Conservation (phyloP, 306 rosid species). For the Prunus kanzakura region DNA sequence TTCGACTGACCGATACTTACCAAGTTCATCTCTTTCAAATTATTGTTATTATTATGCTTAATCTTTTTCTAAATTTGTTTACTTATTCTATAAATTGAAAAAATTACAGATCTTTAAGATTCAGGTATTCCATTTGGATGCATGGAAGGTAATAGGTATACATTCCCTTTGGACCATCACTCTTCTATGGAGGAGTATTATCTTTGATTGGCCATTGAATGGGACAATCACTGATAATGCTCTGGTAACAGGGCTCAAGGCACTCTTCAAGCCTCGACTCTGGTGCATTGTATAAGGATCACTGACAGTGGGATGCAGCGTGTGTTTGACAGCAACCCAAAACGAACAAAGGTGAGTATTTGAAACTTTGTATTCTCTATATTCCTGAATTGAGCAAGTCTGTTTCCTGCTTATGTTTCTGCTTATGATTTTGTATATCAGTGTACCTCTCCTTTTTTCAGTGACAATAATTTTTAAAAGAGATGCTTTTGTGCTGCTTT, state of each 20-base stretch:
- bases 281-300: slow-evolving; percentile 43
- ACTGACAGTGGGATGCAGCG: slow-evolving; percentile 50
- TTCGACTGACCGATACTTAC: neutral
- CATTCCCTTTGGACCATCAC: slow-evolving; percentile 6
- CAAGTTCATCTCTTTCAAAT: too few relatives aligned
- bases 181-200: slow-evolving; percentile 57
- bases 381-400: neutral
- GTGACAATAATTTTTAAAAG: neutral
- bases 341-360: slow-evolving; percentile 50
- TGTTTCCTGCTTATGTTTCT: neutral
- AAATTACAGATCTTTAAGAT: slow-evolving; percentile 62
- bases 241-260: slow-evolving; percentile 64
- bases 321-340: slow-evolving; percentile 52
- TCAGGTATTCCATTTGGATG: slow-evolving; percentile 68
- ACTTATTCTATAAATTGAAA: neutral
- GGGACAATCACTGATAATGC: slow-evolving; percentile 38
- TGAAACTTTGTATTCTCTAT: neutral
- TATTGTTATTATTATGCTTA: neutral
- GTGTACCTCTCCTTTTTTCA: neutral
- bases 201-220: slow-evolving; percentile 43
- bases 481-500: neutral
- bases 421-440: neutral
- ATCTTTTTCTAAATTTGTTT: neutral
- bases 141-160: slow-evolving; percentile 68
- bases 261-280: slow-evolving; percentile 46